These are phyloP conservation scores for Phlebiopsis flavidoalba DNA, from an alignment of 768 basidiomycete species.

Conservation along the genomic window DNA sequence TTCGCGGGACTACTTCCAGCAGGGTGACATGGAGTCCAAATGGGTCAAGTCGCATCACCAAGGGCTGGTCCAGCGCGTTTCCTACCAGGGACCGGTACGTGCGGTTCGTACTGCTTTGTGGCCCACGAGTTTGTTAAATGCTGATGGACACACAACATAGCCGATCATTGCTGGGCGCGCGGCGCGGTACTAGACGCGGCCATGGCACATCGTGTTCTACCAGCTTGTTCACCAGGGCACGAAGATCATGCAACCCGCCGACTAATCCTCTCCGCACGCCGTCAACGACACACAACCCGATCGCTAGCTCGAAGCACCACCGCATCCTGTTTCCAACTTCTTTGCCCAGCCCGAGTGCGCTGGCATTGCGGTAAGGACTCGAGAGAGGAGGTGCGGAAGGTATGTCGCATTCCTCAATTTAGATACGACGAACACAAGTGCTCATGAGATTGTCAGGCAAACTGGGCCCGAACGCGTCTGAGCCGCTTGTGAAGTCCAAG, in stretches of 20 bases:
- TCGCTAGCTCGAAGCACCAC: conserved; percentile 85
- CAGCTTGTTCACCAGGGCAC: conserved; percentile 95
- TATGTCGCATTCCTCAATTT: conserved; percentile 8
- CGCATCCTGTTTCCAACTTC: conserved; percentile 96
- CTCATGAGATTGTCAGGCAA: too few species aligned
- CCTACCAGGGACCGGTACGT: conserved; percentile 94
- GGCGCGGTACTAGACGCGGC: conserved; percentile 94
- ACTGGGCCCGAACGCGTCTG: conserved; percentile 63
- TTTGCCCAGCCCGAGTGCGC: conserved; percentile 97
- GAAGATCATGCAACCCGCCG: conserved; percentile 85
- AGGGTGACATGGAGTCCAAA: conserved; percentile 99
- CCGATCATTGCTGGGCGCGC: conserved; percentile 99
- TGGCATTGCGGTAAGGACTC: conserved; percentile 97
- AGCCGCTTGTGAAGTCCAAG: conserved; percentile 91
- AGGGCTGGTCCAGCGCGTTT: conserved; percentile 85
- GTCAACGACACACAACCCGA: conserved; percentile 88
- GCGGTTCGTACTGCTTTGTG: not conserved
- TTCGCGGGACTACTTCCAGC: conserved; percentile 99
- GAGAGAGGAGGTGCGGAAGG: conserved; percentile 74
- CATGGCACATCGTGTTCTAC: conserved; percentile 99
- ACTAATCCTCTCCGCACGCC: conserved; percentile 92
- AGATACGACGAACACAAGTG: not conserved
- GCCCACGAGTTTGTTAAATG: conserved; percentile 2
- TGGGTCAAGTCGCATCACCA: conserved; percentile 95
- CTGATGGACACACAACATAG: conserved; percentile 29